Evolutionary conservation across 768 basidiomycete species (phyloP), one percentile per base, ranked within the genome.

Genomic region (Rhodotorula babjevae): DNA sequence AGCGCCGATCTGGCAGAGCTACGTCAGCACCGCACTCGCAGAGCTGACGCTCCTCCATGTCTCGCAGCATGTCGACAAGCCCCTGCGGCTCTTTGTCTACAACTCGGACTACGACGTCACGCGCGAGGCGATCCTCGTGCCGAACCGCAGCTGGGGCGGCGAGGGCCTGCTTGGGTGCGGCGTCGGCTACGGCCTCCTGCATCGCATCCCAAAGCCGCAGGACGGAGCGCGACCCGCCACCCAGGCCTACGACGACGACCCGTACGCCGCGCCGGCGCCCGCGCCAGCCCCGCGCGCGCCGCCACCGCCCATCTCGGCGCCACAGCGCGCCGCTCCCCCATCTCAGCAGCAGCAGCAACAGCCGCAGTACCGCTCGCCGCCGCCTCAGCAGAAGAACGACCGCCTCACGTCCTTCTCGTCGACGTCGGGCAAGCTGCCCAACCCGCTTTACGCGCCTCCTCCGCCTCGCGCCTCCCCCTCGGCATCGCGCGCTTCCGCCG

Each of bases 71-170:
- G 85, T 93, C 61, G 94, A 98, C 77, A 93, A 93, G 81, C 92
- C 95, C 16, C 81, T 98, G 40, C 85, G 93, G 36, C 89, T 97
- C 40, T 97, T 94, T 79, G 94, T 99, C 12, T 99, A 98, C 81
- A 96, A 93, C 23, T 88, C 92, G 74, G 95, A 97, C 81, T 93
- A 96, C 80, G 92, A 96, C 93, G 94, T 81, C 64, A 92, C 84
- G 44, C 67, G 60, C 3, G 73, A 68, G 33, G 61, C 68, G 49
- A 52, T 69, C 46, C 70, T 74, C 31, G 92, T 97, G 63, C 95
- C 96, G 18, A 97, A 97, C 81, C 85, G 93, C 61, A 91, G 95
- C 76, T 97, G 95, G 94, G 95, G 95, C 58, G 95, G 95, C 12
- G 94, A 94, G 80, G 94, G 95, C 0, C 84, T 98, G 40, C 84